These are phyloP conservation scores for Raphanus hybrid DNA, from an alignment of 441 rosid genomes.

Conservation along the genomic window DNA sequence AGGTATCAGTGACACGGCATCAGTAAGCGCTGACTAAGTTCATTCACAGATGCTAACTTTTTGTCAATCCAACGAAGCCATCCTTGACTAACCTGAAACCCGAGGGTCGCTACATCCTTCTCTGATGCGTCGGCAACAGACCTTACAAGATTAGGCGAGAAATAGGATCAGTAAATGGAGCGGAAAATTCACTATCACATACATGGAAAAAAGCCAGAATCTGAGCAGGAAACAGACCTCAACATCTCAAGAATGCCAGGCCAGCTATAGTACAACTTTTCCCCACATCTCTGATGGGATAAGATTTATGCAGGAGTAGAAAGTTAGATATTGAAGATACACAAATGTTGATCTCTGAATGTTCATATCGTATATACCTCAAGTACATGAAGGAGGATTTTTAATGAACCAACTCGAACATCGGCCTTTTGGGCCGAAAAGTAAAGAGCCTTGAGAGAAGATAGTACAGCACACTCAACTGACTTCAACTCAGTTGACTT, in stretches of 20 bases:
- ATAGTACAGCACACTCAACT: constrained; percentile 88
- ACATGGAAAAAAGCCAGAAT: constrained; percentile 12
- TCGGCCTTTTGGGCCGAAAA: constrained; percentile 81
- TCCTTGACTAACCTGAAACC: constrained; percentile 83
- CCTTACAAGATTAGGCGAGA: constrained; percentile 51
- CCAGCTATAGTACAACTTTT: constrained; percentile 89
- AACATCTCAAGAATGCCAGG: constrained; percentile 88
- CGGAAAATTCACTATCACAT: background rate
- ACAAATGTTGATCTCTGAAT: constrained; percentile 37
- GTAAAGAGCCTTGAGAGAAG: constrained; percentile 87
- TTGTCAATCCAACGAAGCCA: constrained; percentile 25
- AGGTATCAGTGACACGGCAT: constrained; percentile 22
- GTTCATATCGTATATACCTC: constrained; percentile 64
- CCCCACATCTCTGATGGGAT: constrained; percentile 86
- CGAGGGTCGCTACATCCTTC: constrained; percentile 90
- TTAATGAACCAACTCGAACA: constrained; percentile 89
- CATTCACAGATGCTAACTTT: constrained; percentile 15
- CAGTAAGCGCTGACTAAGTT: constrained; percentile 17
- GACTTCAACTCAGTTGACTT: constrained; percentile 58
- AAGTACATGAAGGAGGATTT: constrained; percentile 94
- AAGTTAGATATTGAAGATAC: constrained; percentile 30
- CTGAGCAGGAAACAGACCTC: constrained; percentile 58
- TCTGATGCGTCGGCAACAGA: constrained; percentile 95
- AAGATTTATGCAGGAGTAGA: constrained; percentile 29
- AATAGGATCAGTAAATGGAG: constrained; percentile 33